Percentiles rank a stretch among this genome's conserved stretches.
Evolutionary conservation across 1,284 basidiomycete species (phyloP).

Genomic region (Ganoderma meredithae): DNA sequence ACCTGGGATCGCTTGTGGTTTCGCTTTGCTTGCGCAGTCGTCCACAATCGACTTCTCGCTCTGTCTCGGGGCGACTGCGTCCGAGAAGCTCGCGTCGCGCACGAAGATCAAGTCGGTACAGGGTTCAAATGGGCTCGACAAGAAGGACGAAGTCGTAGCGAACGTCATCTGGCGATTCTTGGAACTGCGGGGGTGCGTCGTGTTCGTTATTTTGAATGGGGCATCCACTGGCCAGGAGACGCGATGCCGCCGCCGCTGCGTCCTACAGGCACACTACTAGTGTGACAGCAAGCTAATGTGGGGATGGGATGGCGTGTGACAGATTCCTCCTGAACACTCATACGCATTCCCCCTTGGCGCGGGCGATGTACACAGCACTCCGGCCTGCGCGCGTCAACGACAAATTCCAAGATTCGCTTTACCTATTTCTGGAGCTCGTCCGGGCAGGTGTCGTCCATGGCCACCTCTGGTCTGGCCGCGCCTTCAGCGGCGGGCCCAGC

Average conservation of each 20-base stretch:
- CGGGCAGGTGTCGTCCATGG: slow-evolving; percentile 96
- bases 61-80: slow-evolving; percentile 90
- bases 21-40: slow-evolving; percentile 57
- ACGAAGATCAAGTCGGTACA: slow-evolving; percentile 68
- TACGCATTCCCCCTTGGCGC: slow-evolving; percentile 88
- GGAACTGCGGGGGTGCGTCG: slow-evolving; percentile 85
- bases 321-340: slow-evolving; percentile 92
- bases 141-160: slow-evolving; percentile 98
- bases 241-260: slow-evolving; percentile 12
- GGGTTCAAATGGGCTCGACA: slow-evolving; percentile 72
- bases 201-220: slow-evolving; percentile 21
- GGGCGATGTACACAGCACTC: slow-evolving; percentile 88
- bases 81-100: slow-evolving; percentile 79
- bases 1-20: slow-evolving; percentile 19
- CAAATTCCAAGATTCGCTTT: slow-evolving; percentile 97
- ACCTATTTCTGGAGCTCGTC: slow-evolving; percentile 91
- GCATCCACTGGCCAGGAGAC: slow-evolving; percentile 12
- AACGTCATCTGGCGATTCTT: slow-evolving; percentile 99
- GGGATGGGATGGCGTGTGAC: slow-evolving; percentile 25
- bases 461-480: slow-evolving; percentile 87
- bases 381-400: slow-evolving; percentile 87
- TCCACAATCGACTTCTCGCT: slow-evolving; percentile 98
- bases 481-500: slow-evolving; percentile 93
- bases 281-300: slow-evolving; percentile 22
- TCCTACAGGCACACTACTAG: slow-evolving; percentile 20